Evolutionary conservation across 2,329 filamentous ascomycete species (phyloP).

Genomic region (Neoarthrinium moseri): DNA sequence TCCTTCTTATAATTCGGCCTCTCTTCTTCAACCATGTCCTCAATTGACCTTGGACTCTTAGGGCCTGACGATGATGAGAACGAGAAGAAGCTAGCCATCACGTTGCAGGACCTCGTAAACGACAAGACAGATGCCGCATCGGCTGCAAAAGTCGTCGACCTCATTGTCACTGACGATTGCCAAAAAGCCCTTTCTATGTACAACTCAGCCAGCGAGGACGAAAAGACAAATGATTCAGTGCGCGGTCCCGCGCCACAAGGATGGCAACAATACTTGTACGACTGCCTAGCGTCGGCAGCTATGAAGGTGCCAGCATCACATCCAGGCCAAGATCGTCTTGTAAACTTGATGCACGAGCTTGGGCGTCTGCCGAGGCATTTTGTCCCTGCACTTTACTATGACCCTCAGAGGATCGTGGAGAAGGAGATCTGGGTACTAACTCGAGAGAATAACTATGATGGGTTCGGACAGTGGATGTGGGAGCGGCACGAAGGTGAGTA

Average conservation of each 20-base stretch:
- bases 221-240: background rate
- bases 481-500: background rate
- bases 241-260: background rate
- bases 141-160: background rate
- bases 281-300: slow-evolving; percentile 1
- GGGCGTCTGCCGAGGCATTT: background rate
- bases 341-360: background rate
- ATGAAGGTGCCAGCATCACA: background rate
- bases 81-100: background rate
- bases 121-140: background rate
- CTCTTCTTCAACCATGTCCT: background rate
- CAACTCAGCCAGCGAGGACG: background rate
- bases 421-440: slow-evolving; percentile 5
- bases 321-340: background rate
- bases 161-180: background rate
- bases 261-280: slow-evolving; percentile 2
- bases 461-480: slow-evolving; percentile 5
- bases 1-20: too few species aligned
- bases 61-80: slow-evolving; percentile 1
- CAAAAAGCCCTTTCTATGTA: background rate
- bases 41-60: background rate
- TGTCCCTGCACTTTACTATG: background rate
- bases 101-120: background rate
- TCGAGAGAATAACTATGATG: background rate
- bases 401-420: background rate